A percentile compares a stretch with the other conserved stretches of the same genome.
Evolutionary conservation across 345 rosid genomes (phyloP).

Genomic region (Aethionema arabicum): DNA sequence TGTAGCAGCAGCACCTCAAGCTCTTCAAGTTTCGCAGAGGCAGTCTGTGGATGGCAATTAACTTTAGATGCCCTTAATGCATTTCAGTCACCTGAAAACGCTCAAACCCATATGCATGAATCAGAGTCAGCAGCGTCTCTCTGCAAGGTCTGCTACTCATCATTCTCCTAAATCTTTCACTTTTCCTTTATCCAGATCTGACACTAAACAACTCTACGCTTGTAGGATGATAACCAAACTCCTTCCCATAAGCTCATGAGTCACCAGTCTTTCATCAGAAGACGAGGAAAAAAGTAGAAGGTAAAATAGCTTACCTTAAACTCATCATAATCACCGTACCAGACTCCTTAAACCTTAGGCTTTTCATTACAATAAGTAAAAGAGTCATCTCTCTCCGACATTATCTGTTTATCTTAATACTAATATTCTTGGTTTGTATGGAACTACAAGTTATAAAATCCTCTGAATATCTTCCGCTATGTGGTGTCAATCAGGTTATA

Average conservation of each 20-base stretch:
- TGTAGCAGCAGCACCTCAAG: constrained; percentile 56
- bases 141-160: constrained; percentile 56
- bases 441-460: too few species aligned
- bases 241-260: constrained; percentile 65
- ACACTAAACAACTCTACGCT: constrained; percentile 9
- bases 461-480: too few species aligned
- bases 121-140: constrained; percentile 97
- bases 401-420: too few species aligned
- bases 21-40: constrained; percentile 50
- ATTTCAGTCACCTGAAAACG: constrained; percentile 57
- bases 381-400: too few species aligned
- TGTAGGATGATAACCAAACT: constrained; percentile 79
- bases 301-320: constrained; percentile 15
- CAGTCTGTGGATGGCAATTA: constrained; percentile 91
- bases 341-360: too few species aligned
- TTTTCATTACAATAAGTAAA: too few species aligned
- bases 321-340: too few species aligned
- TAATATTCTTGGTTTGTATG: too few species aligned
- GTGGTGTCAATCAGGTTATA: too few species aligned
- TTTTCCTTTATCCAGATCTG: background rate
- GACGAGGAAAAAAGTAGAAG: constrained; percentile 51
- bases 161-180: background rate
- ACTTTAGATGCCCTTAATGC: constrained; percentile 91
- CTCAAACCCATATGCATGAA: constrained; percentile 69
- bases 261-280: constrained; percentile 62